phyloP scores from a whole-genome alignment of 257 asterid species.

The Solanum pinnatisectum region DNA sequence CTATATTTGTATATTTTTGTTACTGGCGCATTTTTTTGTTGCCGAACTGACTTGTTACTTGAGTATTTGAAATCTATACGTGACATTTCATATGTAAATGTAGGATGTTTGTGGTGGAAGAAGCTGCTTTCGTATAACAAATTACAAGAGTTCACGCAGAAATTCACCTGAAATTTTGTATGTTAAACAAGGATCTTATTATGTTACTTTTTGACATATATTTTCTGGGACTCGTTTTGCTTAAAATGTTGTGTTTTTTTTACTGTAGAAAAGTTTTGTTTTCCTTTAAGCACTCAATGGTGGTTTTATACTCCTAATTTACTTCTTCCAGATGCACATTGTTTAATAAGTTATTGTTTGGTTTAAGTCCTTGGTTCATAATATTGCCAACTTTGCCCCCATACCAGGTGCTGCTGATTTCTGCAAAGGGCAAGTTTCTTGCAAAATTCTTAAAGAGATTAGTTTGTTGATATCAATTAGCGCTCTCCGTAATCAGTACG shows the following conservation, averaged over 20 bases:
- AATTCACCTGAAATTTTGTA: constrained; percentile 73
- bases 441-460: neutral
- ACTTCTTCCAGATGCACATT: neutral
- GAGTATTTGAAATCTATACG: neutral
- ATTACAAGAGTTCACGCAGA: constrained; percentile 41
- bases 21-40: neutral
- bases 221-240: neutral
- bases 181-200: constrained; percentile 14
- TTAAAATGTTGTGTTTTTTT: neutral
- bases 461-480: neutral
- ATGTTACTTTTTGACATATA: neutral
- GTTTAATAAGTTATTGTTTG: neutral
- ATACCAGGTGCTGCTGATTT: neutral
- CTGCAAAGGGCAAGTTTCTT: neutral
- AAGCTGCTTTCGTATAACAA: constrained; percentile 73
- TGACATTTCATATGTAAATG: constrained; percentile 7
- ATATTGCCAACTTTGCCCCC: neutral
- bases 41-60: neutral
- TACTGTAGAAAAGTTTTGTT: neutral
- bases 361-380: neutral
- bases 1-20: neutral
- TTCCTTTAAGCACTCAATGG: neutral
- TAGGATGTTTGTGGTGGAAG: constrained; percentile 73
- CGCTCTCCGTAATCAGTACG: neutral
- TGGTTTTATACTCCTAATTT: neutral